A percentile compares a stretch with the other conserved stretches of the same genome.
These are phyloP conservation scores for Melampsora larici-populina DNA, from an alignment of 1,284 basidiomycete species.

Conservation along the genomic window DNA sequence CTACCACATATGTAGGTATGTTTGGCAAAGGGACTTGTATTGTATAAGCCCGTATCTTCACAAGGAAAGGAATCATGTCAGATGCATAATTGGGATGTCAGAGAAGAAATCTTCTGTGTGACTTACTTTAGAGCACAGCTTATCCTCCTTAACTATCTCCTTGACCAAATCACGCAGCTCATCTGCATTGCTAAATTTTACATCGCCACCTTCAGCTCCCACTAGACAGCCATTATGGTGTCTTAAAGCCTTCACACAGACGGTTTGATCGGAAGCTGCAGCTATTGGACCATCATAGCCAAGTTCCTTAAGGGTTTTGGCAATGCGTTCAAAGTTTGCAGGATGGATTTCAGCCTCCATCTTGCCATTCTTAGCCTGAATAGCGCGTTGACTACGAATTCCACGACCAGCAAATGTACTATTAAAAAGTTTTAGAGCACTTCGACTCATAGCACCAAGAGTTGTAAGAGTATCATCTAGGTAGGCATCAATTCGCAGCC, in stretches of 20 bases:
- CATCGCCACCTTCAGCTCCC: slow-evolving; percentile 24
- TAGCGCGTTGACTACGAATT: neutral
- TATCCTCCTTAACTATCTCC: neutral
- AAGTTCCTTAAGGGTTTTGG: too few species aligned
- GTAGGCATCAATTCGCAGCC: slow-evolving; percentile 2
- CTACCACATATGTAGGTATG: too few species aligned
- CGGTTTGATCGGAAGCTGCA: slow-evolving; percentile 8
- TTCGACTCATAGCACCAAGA: slow-evolving; percentile 25
- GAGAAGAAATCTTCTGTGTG: too few species aligned
- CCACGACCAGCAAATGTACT: slow-evolving; percentile 2
- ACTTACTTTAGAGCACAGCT: slow-evolving; percentile 20
- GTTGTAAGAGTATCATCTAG: slow-evolving; percentile 7
- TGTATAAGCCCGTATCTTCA: too few species aligned
- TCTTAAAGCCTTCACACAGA: slow-evolving; percentile 17
- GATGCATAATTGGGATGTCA: neutral
- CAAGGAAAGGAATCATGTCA: too few species aligned
- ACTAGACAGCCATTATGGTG: slow-evolving; percentile 5
- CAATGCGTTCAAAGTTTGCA: slow-evolving; percentile 6
- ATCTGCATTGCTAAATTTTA: neutral
- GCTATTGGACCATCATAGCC: slow-evolving; percentile 7
- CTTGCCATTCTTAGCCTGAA: slow-evolving; percentile 1
- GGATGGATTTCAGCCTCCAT: slow-evolving; percentile 7
- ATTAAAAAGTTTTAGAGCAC: neutral
- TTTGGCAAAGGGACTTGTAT: too few species aligned
- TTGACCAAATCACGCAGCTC: slow-evolving; percentile 5